phyloP scores from a whole-genome alignment of 1,284 basidiomycete genomes.

The Trametes polyzona region DNA sequence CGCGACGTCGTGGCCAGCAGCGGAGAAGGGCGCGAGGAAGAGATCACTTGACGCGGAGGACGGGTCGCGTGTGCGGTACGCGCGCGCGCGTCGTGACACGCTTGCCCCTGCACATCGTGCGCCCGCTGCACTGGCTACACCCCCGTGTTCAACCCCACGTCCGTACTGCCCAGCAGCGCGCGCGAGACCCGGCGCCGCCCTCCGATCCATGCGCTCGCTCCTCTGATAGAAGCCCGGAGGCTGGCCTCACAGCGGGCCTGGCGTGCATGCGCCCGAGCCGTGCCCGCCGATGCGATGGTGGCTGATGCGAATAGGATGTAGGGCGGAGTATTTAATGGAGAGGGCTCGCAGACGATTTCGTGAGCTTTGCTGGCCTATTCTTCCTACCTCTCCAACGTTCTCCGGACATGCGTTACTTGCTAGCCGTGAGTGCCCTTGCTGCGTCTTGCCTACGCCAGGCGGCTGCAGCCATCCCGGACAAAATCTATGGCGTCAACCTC shows the following conservation, averaged over 20 bases:
- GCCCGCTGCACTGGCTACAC: background rate
- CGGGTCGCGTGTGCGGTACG: constrained; percentile 1
- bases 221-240: constrained; percentile 14
- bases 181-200: constrained; percentile 2
- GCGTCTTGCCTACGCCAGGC: constrained; percentile 8
- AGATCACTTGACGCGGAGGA: constrained; percentile 10
- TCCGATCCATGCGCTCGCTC: constrained; percentile 8
- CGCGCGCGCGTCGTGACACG: constrained; percentile 1
- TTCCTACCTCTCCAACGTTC: background rate
- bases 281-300: background rate
- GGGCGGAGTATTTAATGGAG: background rate
- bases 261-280: background rate
- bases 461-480: constrained; percentile 39
- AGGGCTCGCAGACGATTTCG: background rate
- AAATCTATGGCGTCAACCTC: constrained; percentile 70
- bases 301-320: background rate
- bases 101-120: background rate
- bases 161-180: background rate
- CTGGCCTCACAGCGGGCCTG: constrained; percentile 7
- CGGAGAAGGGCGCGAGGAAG: background rate
- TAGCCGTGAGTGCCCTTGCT: background rate
- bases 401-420: background rate
- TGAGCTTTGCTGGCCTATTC: background rate
- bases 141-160: background rate
- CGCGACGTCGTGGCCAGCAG: background rate